Percentiles rank a stretch among this genome's conserved stretches.
These are phyloP conservation scores for Lasiosphaeris hirsuta DNA, from an alignment of 495 filamentous ascomycete genomes.

Conservation along the genomic window DNA sequence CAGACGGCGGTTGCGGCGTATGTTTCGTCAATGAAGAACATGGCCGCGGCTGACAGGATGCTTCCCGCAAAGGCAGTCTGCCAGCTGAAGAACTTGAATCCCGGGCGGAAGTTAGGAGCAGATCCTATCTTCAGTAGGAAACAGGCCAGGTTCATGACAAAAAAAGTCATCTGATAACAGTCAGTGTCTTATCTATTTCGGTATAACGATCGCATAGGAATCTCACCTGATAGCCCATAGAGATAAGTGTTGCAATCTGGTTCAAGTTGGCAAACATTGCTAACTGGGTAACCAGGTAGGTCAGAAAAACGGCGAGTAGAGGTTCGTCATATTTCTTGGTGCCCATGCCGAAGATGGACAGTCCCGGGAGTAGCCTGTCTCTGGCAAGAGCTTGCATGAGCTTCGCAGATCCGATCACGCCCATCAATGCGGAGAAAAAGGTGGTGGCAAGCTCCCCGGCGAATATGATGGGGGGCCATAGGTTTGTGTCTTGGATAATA, in stretches of 20 bases:
- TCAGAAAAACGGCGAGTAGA: conserved; percentile 70
- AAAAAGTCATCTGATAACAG: conserved; percentile 56
- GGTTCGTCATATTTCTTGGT: conserved; percentile 74
- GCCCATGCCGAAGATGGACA: conserved; percentile 72
- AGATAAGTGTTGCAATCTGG: conserved; percentile 81
- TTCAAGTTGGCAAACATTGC: conserved; percentile 85
- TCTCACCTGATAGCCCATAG: conserved; percentile 82
- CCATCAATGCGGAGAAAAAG: conserved; percentile 85
- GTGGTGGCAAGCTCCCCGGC: conserved; percentile 78
- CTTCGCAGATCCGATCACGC: conserved; percentile 83
- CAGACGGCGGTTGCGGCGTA: conserved; percentile 75
- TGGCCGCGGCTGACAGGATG: conserved; percentile 68
- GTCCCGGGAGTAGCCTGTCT: conserved; percentile 74
- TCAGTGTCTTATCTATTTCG: neutral
- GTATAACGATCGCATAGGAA: neutral
- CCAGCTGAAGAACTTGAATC: conserved; percentile 87
- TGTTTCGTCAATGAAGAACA: conserved; percentile 86
- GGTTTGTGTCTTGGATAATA: conserved; percentile 73
- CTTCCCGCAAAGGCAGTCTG: conserved; percentile 73
- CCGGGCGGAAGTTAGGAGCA: conserved; percentile 87
- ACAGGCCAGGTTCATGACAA: conserved; percentile 80
- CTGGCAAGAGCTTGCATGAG: conserved; percentile 79
- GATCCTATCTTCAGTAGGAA: conserved; percentile 88
- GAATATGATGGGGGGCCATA: conserved; percentile 69
- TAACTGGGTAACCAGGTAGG: conserved; percentile 70